Percentiles rank a stretch among this genome's conserved stretches.
These are phyloP conservation scores for Trichoderma orchidacearum DNA, from an alignment of 495 filamentous ascomycete genomes.

Conservation along the genomic window DNA sequence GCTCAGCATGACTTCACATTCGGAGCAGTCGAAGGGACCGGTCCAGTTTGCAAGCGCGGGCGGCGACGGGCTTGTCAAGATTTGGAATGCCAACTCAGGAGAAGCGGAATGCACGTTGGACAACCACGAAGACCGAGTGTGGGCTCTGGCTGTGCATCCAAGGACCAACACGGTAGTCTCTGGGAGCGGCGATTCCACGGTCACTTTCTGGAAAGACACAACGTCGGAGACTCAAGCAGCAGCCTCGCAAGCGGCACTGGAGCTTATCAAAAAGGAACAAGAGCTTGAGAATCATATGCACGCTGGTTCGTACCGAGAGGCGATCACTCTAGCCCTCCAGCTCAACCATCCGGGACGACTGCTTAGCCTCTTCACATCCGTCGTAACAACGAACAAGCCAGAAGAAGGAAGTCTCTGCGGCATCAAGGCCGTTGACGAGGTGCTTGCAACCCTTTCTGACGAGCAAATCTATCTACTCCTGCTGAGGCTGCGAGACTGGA, in stretches of 20 bases:
- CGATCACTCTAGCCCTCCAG: constrained; percentile 79
- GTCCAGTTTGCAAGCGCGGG: constrained; percentile 73
- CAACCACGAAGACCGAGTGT: constrained; percentile 90
- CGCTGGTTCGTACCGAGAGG: constrained; percentile 71
- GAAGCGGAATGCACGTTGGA: constrained; percentile 81
- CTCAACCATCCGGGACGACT: constrained; percentile 86
- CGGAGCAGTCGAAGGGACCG: constrained; percentile 31
- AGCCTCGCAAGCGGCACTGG: constrained; percentile 51
- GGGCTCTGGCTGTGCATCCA: constrained; percentile 68
- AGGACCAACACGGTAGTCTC: constrained; percentile 61
- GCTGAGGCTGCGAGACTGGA: constrained; percentile 80
- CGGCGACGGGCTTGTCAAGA: constrained; percentile 90
- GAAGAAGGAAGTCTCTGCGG: constrained; percentile 58
- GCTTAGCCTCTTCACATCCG: constrained; percentile 66
- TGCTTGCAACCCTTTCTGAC: constrained; percentile 63
- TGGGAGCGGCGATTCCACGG: constrained; percentile 73
- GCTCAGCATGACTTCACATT: constrained; percentile 49
- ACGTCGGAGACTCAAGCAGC: constrained; percentile 64
- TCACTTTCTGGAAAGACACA: constrained; percentile 94
- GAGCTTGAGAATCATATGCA: constrained; percentile 84
- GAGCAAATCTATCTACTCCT: constrained; percentile 73
- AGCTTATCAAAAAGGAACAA: constrained; percentile 85
- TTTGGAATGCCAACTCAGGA: constrained; percentile 75
- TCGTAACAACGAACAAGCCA: constrained; percentile 48
- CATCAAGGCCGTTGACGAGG: constrained; percentile 66